phyloP scores from a whole-genome alignment of 1,284 basidiomycete genomes.

The Ganoderma boninense region DNA sequence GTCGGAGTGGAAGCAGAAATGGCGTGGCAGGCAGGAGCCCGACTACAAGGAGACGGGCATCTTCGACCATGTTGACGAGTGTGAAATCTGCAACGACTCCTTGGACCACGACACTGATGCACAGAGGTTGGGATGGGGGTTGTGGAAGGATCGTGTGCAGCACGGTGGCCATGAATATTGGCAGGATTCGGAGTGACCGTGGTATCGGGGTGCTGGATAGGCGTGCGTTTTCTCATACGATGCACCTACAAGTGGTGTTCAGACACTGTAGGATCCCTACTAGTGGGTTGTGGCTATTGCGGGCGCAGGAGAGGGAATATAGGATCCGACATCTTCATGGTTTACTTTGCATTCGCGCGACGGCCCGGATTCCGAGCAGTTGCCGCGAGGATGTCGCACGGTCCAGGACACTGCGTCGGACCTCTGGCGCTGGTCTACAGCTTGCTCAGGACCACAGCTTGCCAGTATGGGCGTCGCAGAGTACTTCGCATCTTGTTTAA shows the following conservation, averaged over 20 bases:
- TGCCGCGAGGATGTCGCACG: slow-evolving; percentile 5
- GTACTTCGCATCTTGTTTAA: not conserved
- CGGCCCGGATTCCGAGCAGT: not conserved
- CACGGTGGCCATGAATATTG: not conserved
- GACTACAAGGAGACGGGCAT: not conserved
- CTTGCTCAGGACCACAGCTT: not conserved
- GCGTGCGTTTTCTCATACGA: not conserved
- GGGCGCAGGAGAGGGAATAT: too few species aligned
- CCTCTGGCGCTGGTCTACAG: not conserved
- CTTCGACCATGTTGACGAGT: not conserved
- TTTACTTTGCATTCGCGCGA: not conserved
- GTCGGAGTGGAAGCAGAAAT: not conserved
- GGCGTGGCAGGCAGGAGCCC: not conserved
- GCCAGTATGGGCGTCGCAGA: not conserved
- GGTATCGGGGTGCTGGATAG: not conserved
- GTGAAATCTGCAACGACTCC: not conserved
- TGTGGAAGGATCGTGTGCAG: not conserved
- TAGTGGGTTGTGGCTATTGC: too few species aligned
- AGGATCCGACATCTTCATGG: too few species aligned
- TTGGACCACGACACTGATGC: not conserved
- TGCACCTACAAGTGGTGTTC: too few species aligned
- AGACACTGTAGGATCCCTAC: too few species aligned
- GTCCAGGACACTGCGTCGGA: not conserved
- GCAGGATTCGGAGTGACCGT: not conserved
- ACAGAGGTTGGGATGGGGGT: not conserved